phyloP scores from a whole-genome alignment of 495 filamentous ascomycete genomes.

The Filosporella fistucella region DNA sequence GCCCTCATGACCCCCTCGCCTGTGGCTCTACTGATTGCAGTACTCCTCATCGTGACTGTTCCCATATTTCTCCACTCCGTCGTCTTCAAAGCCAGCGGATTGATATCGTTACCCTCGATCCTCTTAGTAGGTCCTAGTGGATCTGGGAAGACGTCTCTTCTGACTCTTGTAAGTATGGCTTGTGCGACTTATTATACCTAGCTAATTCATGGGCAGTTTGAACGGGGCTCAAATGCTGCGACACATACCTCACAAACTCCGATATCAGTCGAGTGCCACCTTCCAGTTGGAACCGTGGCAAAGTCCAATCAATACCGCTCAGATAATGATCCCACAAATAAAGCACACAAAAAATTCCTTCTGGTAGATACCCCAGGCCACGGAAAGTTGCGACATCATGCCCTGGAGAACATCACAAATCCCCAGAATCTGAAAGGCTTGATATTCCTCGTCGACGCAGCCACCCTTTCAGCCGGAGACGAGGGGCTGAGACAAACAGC shows the following conservation, averaged over 20 bases:
- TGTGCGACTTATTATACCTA: conserved; percentile 19
- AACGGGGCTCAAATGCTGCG: conserved; percentile 34
- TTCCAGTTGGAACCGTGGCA: conserved; percentile 59
- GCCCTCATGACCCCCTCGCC: conserved; percentile 46
- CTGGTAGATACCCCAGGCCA: conserved; percentile 90
- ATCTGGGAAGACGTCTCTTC: conserved; percentile 82
- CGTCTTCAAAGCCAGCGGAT: conserved; percentile 61
- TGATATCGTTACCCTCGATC: conserved; percentile 71
- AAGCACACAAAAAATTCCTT: conserved; percentile 65
- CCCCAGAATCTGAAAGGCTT: conserved; percentile 64
- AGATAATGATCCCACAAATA: conserved; percentile 60
- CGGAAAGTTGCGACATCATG: conserved; percentile 75
- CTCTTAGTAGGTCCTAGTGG: conserved; percentile 80
- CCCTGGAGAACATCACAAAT: conserved; percentile 42
- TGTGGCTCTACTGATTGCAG: conserved; percentile 56
- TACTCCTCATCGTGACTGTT: conserved; percentile 63
- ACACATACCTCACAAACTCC: conserved; percentile 85
- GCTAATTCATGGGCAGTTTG: conserved; percentile 23
- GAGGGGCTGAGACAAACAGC: conserved; percentile 57
- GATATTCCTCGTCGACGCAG: conserved; percentile 84
- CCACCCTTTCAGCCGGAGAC: conserved; percentile 50
- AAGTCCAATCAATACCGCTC: conserved; percentile 68
- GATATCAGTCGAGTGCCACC: conserved; percentile 62
- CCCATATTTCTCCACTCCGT: conserved; percentile 75
- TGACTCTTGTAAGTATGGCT: conserved; percentile 63